phyloP scores from a whole-genome alignment of 2,329 filamentous ascomycete species.

The Triangularia setosa region DNA sequence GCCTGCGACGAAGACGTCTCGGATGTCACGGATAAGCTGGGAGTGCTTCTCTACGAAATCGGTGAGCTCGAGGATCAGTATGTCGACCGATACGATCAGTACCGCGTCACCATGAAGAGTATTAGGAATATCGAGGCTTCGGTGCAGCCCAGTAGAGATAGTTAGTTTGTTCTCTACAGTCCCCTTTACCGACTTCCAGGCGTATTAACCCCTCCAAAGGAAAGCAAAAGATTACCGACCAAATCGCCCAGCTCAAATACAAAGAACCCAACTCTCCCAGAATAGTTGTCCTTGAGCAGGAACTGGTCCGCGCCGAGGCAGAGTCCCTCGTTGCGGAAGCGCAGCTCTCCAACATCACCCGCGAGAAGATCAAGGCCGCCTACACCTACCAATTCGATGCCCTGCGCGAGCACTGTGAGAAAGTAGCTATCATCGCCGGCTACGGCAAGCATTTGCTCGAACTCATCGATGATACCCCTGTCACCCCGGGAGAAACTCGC shows the following conservation, averaged over 20 bases:
- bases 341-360: slow-evolving; percentile 97
- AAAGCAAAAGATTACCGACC: slow-evolving; percentile 98
- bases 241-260: slow-evolving; percentile 98
- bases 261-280: slow-evolving; percentile 98
- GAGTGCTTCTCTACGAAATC: slow-evolving; percentile 96
- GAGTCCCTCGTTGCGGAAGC: slow-evolving; percentile 98
- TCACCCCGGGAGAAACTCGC: slow-evolving; percentile 94
- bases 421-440: slow-evolving; percentile 94
- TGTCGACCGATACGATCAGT: slow-evolving; percentile 98
- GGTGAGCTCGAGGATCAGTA: slow-evolving; percentile 98
- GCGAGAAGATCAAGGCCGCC: slow-evolving; percentile 97
- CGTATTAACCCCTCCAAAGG: slow-evolving; percentile 47
- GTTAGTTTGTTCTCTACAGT: slow-evolving; percentile 45
- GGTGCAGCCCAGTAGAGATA: slow-evolving; percentile 94
- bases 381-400: slow-evolving; percentile 99
- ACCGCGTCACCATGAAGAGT: slow-evolving; percentile 98
- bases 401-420: slow-evolving; percentile 94
- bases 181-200: slow-evolving; percentile 19
- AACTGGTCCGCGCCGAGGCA: slow-evolving; percentile 95
- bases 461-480: slow-evolving; percentile 91
- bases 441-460: slow-evolving; percentile 98
- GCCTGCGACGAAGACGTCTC: slow-evolving; percentile 94
- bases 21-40: slow-evolving; percentile 97
- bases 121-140: slow-evolving; percentile 99
- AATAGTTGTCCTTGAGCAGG: slow-evolving; percentile 96